These are phyloP conservation scores for Talaromyces sp. DNA, from an alignment of 2,329 filamentous ascomycete species.

Conservation along the genomic window DNA sequence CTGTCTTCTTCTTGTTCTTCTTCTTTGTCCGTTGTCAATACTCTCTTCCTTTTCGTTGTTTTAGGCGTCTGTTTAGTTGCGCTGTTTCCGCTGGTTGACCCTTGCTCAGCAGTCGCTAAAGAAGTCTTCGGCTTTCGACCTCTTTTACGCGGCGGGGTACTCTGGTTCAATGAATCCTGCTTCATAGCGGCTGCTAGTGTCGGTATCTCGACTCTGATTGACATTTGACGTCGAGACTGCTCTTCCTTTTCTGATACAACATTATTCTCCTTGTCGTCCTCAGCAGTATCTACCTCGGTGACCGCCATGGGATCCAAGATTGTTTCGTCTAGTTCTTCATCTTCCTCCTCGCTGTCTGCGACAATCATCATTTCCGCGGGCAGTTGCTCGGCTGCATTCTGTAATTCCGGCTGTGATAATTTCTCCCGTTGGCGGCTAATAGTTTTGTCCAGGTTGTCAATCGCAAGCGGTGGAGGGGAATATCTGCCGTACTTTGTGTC, in stretches of 20 bases:
- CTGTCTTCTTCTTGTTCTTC: neutral
- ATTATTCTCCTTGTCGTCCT: constrained; percentile 4
- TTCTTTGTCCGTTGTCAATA: neutral
- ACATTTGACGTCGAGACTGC: neutral
- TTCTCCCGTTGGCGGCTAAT: constrained; percentile 10
- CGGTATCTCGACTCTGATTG: constrained; percentile 15
- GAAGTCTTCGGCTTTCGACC: constrained; percentile 9
- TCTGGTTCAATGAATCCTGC: neutral
- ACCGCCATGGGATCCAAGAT: neutral
- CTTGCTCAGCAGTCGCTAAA: neutral
- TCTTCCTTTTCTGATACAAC: neutral
- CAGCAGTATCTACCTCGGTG: neutral
- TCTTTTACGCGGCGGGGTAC: constrained; percentile 4
- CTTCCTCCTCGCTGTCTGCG: constrained; percentile 10
- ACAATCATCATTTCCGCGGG: neutral
- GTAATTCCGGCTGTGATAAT: neutral
- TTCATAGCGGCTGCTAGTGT: constrained; percentile 2
- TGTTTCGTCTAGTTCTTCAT: neutral
- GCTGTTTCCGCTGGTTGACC: neutral
- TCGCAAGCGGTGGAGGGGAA: constrained; percentile 13
- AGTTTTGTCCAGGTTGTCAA: constrained; percentile 12
- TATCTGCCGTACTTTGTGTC: constrained; percentile 5
- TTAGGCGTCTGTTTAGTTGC: neutral
- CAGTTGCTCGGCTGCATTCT: neutral
- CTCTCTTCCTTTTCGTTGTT: neutral